Base-by-base conservation (phyloP, 106 monocot species). In the Dendrobium huoshanense region DNA sequence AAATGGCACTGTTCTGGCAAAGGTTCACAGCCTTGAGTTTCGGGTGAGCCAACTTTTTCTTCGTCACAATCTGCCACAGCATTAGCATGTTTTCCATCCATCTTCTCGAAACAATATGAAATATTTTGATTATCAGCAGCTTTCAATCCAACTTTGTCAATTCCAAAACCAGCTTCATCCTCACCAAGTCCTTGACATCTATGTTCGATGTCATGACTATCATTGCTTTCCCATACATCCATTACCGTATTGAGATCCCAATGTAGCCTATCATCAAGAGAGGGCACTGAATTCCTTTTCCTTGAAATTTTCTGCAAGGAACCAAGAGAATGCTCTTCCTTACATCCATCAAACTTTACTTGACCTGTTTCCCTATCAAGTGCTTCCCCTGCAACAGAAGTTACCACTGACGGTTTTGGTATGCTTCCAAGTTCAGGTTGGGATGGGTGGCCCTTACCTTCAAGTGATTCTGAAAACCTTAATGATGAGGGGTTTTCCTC, bases 231-330 rank as follows among this genome's bases (percentile, higher is more conserved):
- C 90, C 96, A 96, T 61, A 55, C 82, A 79, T 94, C 92, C 85
- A 91, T 91, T 18, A 74, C 86, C 48, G 81, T 88, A 56, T 98
- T 98, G 48, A 98, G 91, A 87, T 98, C 97, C 97, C 97, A 98
- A 29, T 82, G 84, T 77, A 98, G 77, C 80, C 86, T 94, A 45
- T 77, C 89, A 83, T 85, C 88, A 75, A 78, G 61, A 8, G 80
- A 77, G 17, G 81, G 72, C 67, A 58, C 37, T 24, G 9, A 54
- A 15, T 17, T 79, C 27, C 7, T 77, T 75, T 84, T 80, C 43
- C 68, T 74, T 31, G 73, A 58, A 59, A 55, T 24, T 75, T 79
- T 79, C 9, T 75, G 47, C 22, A 70, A 77, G 22, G 84, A 76
- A 5, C 77, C 82, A 19, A 55, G 58, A 67, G 58, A 61, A 10